Percentiles rank a stretch among this genome's conserved stretches.
Conservation (phyloP, 2,329 filamentous ascomycete species). For the Hypocrella siamensis region DNA sequence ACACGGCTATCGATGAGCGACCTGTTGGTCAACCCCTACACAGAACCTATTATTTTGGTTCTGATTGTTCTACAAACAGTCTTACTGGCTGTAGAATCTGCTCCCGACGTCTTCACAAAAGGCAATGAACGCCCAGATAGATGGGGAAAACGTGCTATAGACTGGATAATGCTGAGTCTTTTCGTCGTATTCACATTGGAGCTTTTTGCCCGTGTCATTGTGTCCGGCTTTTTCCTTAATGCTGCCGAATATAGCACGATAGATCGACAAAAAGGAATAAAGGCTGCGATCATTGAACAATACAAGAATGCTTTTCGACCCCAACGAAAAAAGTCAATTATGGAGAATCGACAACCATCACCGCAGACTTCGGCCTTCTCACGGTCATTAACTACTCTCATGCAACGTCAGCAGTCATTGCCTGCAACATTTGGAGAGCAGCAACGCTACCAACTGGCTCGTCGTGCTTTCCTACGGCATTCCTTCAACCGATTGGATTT, state of each 20-base stretch:
- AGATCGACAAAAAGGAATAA: constrained; percentile 60
- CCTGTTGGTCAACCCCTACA: constrained; percentile 69
- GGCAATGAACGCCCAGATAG: constrained; percentile 41
- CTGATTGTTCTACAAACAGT: constrained; percentile 81
- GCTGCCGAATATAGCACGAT: constrained; percentile 84
- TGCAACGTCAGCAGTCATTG: constrained; percentile 40
- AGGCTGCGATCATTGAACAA: constrained; percentile 59
- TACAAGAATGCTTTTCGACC: constrained; percentile 70
- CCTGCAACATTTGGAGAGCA: constrained; percentile 57
- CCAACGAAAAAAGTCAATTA: constrained; percentile 55
- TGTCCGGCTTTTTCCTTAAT: constrained; percentile 87
- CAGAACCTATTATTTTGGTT: constrained; percentile 72
- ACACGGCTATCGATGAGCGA: constrained; percentile 65
- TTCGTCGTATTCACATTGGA: constrained; percentile 88
- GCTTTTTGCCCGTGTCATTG: constrained; percentile 66
- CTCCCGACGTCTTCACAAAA: constrained; percentile 49
- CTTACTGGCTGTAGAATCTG: constrained; percentile 73
- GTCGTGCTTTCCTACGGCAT: constrained; percentile 83
- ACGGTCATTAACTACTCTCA: constrained; percentile 67
- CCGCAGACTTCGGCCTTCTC: constrained; percentile 50
- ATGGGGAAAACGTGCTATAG: constrained; percentile 56
- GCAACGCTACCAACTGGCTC: constrained; percentile 71
- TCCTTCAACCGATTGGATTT: constrained; percentile 95
- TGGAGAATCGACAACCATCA: constrained; percentile 28
- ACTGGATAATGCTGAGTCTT: constrained; percentile 67